Evolutionary conservation across 1,284 basidiomycete species (phyloP), one percentile per base, ranked within the genome.

Genomic region (Puccinia hordei): DNA sequence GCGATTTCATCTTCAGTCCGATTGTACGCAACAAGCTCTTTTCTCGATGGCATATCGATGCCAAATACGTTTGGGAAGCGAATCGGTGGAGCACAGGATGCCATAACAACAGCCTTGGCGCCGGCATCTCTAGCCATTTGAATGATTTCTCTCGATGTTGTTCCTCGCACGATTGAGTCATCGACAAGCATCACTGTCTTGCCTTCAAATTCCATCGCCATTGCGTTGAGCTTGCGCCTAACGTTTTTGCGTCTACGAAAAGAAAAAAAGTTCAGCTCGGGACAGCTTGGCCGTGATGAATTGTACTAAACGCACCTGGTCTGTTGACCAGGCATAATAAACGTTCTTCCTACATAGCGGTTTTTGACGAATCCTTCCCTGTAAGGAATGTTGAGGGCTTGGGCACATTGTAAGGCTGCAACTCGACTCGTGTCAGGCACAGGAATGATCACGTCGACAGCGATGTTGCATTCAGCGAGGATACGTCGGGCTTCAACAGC

Each of bases 71-170:
- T 98, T 13, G 94, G 92, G 86, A 82, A 92, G 89, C 94, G 89
- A 84, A 99, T 98, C 1, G 96, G 94, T 17, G 97, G 97, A 19
- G 97, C 94, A 84, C 96, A 99, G 76, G 94, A 97, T 0, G 97
- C 97, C 83, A 99, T 92, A 83, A 98, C 92, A 84, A 99, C 94
- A 83, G 93, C 93, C 87, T 92, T 94, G n/a, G 97, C 96, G 22
- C 97, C 97, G 9, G 98, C 97, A 84, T 99, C 97, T 85, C 95
- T 94, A 44, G 97, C 97, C 96, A 99, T 99, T 86, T 98, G 95
- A 63, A 99, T 91, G 83, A 99, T 99, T 87, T 99, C 97, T 85
- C 94, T 97, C 19, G 95, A 98, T 0, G 97, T 99, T 0, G 97
- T 99, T 17, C 97, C 97, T 65, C 97, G 91, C 13, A 99, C 97